Evolutionary conservation across 2,329 filamentous ascomycete genomes (phyloP).

Genomic region (Colletotrichum sp.): DNA sequence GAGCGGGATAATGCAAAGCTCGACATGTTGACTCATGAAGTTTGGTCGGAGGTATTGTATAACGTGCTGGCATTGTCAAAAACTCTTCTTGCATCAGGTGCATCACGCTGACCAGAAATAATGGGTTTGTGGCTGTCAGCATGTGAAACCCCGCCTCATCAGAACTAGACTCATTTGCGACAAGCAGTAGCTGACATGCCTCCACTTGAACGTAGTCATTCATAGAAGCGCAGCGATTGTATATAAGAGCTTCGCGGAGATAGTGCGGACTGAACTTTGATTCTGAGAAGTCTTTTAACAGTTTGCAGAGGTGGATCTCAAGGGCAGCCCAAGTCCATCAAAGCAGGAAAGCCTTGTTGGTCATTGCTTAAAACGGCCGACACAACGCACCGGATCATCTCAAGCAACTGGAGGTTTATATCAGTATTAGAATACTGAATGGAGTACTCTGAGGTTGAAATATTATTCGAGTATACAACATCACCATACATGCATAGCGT

Average conservation of each 20-base stretch:
- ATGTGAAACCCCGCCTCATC: not conserved
- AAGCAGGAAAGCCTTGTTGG: not conserved
- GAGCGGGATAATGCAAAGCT: not conserved
- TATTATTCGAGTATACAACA: not conserved
- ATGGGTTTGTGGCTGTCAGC: not conserved
- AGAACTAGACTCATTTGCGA: not conserved
- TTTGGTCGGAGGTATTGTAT: not conserved
- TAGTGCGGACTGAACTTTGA: not conserved
- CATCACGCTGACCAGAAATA: not conserved
- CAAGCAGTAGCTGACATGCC: not conserved
- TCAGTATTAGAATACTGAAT: not conserved
- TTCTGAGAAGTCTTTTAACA: not conserved
- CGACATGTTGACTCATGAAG: not conserved
- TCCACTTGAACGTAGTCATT: not conserved
- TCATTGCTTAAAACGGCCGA: not conserved
- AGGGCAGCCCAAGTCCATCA: not conserved
- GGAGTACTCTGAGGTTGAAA: not conserved
- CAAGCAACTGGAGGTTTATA: not conserved
- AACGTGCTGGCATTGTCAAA: not conserved
- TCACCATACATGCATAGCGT: not conserved
- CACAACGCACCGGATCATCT: not conserved
- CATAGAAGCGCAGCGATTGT: not conserved
- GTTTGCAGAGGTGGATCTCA: not conserved
- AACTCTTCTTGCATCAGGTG: no score
- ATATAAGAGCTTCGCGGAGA: not conserved